Evolutionary conservation across 73 alveolate species (phyloP).

Genomic region (Paraurostyla sp.): DNA sequence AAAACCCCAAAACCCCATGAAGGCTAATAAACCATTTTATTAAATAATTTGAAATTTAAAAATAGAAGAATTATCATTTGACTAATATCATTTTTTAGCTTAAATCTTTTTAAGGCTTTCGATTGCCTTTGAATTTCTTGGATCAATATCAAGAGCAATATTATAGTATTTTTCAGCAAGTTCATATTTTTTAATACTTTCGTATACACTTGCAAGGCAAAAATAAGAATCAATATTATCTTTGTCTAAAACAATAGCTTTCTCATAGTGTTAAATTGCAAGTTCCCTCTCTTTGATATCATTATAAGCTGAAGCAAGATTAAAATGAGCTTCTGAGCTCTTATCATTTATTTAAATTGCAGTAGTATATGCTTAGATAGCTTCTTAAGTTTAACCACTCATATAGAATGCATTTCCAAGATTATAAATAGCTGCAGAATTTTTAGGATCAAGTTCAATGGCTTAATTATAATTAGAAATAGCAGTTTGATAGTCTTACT

Average conservation of each 20-base stretch:
- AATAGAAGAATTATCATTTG: neutral
- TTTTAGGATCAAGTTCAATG: conserved; percentile 65
- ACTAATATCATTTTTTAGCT: neutral
- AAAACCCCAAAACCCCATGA: too few relatives aligned
- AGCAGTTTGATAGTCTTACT: conserved; percentile 70
- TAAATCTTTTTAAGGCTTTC: neutral
- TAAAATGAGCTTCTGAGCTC: conserved; percentile 77
- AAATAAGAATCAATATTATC: conserved; percentile 78
- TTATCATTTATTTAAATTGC: conserved; percentile 74
- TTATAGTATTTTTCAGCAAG: conserved; percentile 23
- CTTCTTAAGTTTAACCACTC: conserved; percentile 59
- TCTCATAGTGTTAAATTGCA: conserved; percentile 72
- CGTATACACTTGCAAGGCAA: conserved; percentile 26
- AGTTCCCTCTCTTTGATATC: conserved; percentile 64
- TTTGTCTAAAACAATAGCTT: conserved; percentile 74
- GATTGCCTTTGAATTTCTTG: neutral
- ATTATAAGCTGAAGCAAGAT: conserved; percentile 73
- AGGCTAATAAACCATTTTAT: too few relatives aligned
- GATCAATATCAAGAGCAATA: neutral
- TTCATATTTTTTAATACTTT: neutral
- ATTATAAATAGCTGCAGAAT: conserved; percentile 82
- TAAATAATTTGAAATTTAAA: too few relatives aligned
- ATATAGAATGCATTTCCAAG: conserved; percentile 83
- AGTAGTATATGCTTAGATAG: conserved; percentile 54
- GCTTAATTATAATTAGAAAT: conserved; percentile 62